A percentile compares a stretch with the other conserved stretches of the same genome.
Evolutionary conservation across 495 filamentous ascomycete genomes (phyloP).

Genomic region (Trichoderma asperelloides): DNA sequence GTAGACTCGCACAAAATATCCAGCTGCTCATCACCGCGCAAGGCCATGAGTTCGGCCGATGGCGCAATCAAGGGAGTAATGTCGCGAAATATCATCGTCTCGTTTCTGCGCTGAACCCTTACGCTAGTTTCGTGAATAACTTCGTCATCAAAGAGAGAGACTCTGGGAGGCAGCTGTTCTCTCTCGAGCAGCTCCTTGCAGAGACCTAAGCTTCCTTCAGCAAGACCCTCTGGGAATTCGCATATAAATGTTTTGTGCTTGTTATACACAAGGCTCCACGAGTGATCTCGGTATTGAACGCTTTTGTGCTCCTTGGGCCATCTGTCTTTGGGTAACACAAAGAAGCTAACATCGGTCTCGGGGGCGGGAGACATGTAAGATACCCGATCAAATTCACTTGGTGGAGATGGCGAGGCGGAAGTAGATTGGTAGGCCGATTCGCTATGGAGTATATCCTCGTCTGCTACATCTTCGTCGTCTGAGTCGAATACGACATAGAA

Average conservation of each 20-base stretch:
- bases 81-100: slow-evolving; percentile 12
- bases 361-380: background rate
- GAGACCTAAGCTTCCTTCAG: background rate
- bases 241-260: background rate
- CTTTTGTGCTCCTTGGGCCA: background rate
- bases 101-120: background rate
- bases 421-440: too few species aligned
- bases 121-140: background rate
- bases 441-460: too few species aligned
- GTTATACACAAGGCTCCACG: background rate
- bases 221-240: background rate
- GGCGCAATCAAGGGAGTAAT: slow-evolving; percentile 30
- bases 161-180: background rate
- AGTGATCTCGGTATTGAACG: background rate
- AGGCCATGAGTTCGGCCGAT: slow-evolving; percentile 25
- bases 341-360: background rate
- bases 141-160: background rate
- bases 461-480: too few species aligned
- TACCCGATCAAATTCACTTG: background rate
- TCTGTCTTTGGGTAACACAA: background rate
- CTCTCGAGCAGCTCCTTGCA: background rate
- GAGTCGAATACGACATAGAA: too few species aligned
- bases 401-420: too few species aligned
- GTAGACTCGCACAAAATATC: slow-evolving; percentile 29
- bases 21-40: slow-evolving; percentile 20